Evolutionary conservation across 2,329 filamentous ascomycete species (phyloP).

Genomic region (Huntiella bhutanensis): DNA sequence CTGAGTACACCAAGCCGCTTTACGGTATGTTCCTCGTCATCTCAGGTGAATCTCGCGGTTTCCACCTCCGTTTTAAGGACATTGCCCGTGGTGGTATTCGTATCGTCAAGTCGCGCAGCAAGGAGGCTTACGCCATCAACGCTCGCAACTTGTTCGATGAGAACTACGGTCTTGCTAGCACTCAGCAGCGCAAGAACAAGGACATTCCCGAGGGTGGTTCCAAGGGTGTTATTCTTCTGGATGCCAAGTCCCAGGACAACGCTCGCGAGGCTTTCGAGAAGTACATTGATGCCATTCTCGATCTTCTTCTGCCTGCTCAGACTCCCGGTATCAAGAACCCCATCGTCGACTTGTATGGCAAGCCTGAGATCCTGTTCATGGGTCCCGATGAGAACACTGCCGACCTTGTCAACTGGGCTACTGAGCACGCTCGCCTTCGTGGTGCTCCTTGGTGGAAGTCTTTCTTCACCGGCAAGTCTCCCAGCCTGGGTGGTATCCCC

Average conservation of each 20-base stretch:
- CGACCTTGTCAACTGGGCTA: slow-evolving; percentile 96
- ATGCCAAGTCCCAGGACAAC: slow-evolving; percentile 87
- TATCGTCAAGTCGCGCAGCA: slow-evolving; percentile 94
- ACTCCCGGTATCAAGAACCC: slow-evolving; percentile 98
- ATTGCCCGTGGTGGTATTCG: slow-evolving; percentile 93
- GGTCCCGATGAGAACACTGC: slow-evolving; percentile 98
- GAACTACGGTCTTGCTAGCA: slow-evolving; percentile 96
- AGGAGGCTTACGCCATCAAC: slow-evolving; percentile 92
- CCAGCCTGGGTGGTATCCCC: slow-evolving; percentile 85
- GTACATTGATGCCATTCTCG: slow-evolving; percentile 97
- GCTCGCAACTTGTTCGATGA: slow-evolving; percentile 92
- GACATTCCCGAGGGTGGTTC: slow-evolving; percentile 96
- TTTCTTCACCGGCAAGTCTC: slow-evolving; percentile 98
- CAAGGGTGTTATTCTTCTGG: slow-evolving; percentile 91
- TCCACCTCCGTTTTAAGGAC: slow-evolving; percentile 93
- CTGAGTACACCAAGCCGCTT: slow-evolving; percentile 82
- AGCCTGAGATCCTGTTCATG: slow-evolving; percentile 96
- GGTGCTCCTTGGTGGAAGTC: slow-evolving; percentile 99
- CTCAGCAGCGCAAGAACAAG: slow-evolving; percentile 99
- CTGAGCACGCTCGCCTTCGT: slow-evolving; percentile 69
- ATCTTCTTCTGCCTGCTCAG: slow-evolving; percentile 71
- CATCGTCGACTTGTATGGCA: slow-evolving; percentile 85
- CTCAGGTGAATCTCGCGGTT: slow-evolving; percentile 87
- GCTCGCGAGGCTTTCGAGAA: slow-evolving; percentile 89
- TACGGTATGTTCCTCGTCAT: slow-evolving; percentile 99